Evolutionary conservation across 1,284 basidiomycete genomes (phyloP), one percentile per base, ranked within the genome.

Genomic region (Sphagnurus paluster): DNA sequence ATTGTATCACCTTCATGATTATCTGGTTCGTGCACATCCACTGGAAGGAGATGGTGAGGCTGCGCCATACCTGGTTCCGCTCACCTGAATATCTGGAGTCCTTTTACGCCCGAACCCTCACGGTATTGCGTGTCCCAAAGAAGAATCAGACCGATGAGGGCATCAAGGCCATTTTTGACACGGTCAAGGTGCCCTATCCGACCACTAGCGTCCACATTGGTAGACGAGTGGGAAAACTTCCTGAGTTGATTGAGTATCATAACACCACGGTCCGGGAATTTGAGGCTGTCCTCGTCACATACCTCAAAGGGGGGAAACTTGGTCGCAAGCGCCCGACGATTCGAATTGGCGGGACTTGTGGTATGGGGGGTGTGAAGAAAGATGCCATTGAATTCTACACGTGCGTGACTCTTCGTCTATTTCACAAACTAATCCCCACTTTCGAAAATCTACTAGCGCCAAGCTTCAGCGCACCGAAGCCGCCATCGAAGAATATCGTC

Each of bases 351-450:
- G 89, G 83, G 3, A 82, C 78, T 53, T 66, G 87, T 56, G 86
- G 91, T 8, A 72, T 80, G 21, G 92, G 93, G 11, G 93, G 91
- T 1, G 65, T 68, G 46, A 85, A 80, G 62, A 82, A 75, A 61
- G 90, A 93, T 63, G 88, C 90, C 2, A 93, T 94, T 58, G 88
- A 93, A 49, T 89, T 81, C 60, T 88, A 88, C 63, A 87, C 87
- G 84, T 87, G 58, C 53, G 84, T 71, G 37, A 23, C 30, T 41
- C 8, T 32, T n/a, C 34, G 28, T 37, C 16, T 43, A 13, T 14
- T 44, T 21, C 5, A 9, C 17, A 39, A 19, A 19, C 6, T 20
- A 4, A 20, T 25, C 10, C n/a, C 24, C 14, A 14, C 25, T 17
- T n/a, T 28, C 4, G 28, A 17, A 11, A 35, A 28, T 60, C 11